Conservation (phyloP, 116 monocot species). For the Iris pallida region DNA sequence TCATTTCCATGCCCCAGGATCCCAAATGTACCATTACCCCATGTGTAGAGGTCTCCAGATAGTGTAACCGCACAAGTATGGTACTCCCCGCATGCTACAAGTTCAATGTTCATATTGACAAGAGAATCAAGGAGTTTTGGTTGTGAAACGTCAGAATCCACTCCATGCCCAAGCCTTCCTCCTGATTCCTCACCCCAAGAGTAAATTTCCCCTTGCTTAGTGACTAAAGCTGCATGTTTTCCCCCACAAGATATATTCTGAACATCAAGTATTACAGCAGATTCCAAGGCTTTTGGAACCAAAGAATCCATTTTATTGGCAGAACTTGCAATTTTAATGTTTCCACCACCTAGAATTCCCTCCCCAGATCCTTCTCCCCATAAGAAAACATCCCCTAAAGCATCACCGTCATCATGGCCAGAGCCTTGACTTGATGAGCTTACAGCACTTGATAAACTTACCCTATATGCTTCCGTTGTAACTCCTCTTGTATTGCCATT, state of each 20-base stretch:
- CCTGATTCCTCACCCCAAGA: constrained; percentile 99
- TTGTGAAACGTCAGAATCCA: constrained; percentile 86
- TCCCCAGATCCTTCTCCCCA: constrained; percentile 98
- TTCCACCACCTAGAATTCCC: constrained; percentile 79
- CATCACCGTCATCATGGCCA: constrained; percentile 99
- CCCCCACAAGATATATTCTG: constrained; percentile 87
- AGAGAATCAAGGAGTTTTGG: constrained; percentile 90
- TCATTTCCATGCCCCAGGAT: constrained; percentile 84
- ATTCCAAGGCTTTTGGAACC: constrained; percentile 91
- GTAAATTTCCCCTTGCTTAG: constrained; percentile 95
- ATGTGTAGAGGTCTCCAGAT: constrained; percentile 90
- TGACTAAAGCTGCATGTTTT: constrained; percentile 80
- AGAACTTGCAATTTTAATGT: constrained; percentile 48
- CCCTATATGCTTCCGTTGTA: constrained; percentile 68
- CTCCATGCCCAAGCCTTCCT: constrained; percentile 89
- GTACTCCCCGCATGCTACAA: constrained; percentile 90
- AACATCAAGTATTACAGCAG: constrained; percentile 92
- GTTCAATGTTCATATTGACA: constrained; percentile 74
- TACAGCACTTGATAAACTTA: constrained; percentile 93
- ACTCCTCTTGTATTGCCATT: constrained; percentile 58
- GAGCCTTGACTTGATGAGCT: constrained; percentile 99
- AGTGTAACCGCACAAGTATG: constrained; percentile 94
- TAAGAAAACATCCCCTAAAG: constrained; percentile 90
- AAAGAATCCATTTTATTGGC: constrained; percentile 67
- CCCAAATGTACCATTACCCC: constrained; percentile 89